Evolutionary conservation across 176 grass and related monocot genomes (phyloP).

Genomic region (Ampelocalamus luodianensis): DNA sequence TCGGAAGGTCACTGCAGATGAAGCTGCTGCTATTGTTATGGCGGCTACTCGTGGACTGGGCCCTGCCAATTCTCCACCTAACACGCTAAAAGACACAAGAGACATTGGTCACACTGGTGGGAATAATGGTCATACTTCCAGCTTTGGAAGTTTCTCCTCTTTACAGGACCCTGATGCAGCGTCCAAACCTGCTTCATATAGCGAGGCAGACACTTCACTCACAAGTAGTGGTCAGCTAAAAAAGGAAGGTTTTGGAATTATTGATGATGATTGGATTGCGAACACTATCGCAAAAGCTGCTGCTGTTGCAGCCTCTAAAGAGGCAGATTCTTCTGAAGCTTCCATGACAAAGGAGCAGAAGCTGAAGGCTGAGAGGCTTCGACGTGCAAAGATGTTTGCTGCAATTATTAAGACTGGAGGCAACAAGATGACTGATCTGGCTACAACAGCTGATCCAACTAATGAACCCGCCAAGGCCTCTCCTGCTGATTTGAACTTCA

Average conservation of each 20-base stretch:
- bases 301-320: slow-evolving; percentile 70
- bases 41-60: slow-evolving; percentile 79
- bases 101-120: slow-evolving; percentile 2
- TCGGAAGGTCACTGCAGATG: slow-evolving; percentile 67
- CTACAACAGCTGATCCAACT: slow-evolving; percentile 20
- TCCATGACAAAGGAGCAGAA: slow-evolving; percentile 85
- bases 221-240: slow-evolving; percentile 46
- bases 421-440: slow-evolving; percentile 44
- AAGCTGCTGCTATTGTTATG: slow-evolving; percentile 91
- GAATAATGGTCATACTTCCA: slow-evolving; percentile 22
- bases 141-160: slow-evolving; percentile 46
- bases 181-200: slow-evolving; percentile 51
- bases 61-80: slow-evolving; percentile 45
- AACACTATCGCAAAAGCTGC: slow-evolving; percentile 90
- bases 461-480: slow-evolving; percentile 35
- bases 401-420: slow-evolving; percentile 78
- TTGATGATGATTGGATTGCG: slow-evolving; percentile 92
- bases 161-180: slow-evolving; percentile 44
- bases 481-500: slow-evolving; percentile 40
- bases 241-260: slow-evolving; percentile 47
- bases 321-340: slow-evolving; percentile 82
- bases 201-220: slow-evolving; percentile 46
- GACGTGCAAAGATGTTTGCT: slow-evolving; percentile 89
- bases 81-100: slow-evolving; percentile 21
- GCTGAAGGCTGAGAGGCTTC: slow-evolving; percentile 92